A percentile compares a stretch with the other conserved stretches of the same genome.
Evolutionary conservation across 2,329 filamentous ascomycete genomes (phyloP).

Genomic region (Colletotrichum lini): DNA sequence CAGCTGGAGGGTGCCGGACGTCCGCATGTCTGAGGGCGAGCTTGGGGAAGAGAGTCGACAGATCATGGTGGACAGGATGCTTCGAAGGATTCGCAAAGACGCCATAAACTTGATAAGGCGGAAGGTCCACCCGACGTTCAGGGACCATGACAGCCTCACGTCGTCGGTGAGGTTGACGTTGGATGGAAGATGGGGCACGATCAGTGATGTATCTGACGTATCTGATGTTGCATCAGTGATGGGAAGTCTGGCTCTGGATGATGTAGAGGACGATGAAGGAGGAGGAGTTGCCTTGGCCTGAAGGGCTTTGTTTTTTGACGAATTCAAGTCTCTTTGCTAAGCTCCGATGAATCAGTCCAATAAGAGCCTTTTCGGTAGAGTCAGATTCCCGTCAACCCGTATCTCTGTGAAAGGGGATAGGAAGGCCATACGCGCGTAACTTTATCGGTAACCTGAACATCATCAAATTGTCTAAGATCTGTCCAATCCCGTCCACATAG

Average conservation of each 20-base stretch:
- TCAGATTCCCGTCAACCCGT: too few relatives aligned
- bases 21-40: not conserved
- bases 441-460: not conserved
- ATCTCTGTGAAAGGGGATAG: too few relatives aligned
- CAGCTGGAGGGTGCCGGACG: conserved; percentile 55
- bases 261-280: not conserved
- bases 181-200: not conserved
- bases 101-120: not conserved
- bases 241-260: not conserved
- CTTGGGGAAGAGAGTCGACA: not conserved
- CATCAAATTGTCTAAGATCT: not conserved
- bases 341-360: too few relatives aligned
- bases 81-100: not conserved
- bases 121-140: not conserved
- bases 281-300: not conserved
- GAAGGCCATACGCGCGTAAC: too few relatives aligned
- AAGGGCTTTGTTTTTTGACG: not conserved
- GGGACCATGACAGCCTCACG: conserved; percentile 5
- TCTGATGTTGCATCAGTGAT: not conserved
- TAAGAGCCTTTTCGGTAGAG: too few relatives aligned
- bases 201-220: not conserved
- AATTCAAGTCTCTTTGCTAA: too few relatives aligned
- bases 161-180: conserved; percentile 8
- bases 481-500: not conserved
- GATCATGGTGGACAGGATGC: conserved; percentile 5